These are phyloP conservation scores for Cytauxzoon felis DNA, from an alignment of 169 alveolate species.

Conservation along the genomic window DNA sequence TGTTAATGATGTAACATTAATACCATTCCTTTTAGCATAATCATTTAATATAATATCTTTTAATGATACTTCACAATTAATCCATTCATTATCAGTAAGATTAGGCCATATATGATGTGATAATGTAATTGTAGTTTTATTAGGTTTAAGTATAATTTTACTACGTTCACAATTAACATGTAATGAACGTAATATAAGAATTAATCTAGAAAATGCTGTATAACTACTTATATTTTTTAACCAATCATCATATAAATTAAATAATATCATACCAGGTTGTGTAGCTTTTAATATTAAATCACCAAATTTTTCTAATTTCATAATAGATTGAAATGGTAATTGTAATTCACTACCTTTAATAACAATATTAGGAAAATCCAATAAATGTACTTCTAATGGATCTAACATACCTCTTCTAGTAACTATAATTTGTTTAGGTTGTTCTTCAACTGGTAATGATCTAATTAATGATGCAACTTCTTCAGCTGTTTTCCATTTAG, in stretches of 20 bases:
- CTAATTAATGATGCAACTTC: constrained; percentile 99
- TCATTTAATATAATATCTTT: constrained; percentile 97
- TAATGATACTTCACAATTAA: constrained; percentile 96
- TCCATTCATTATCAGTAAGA: constrained; percentile 99
- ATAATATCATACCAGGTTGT: constrained; percentile 98
- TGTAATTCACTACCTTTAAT: constrained; percentile 98
- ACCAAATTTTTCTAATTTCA: constrained; percentile 98
- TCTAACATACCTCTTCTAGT: constrained; percentile 99
- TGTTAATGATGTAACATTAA: constrained; percentile 96
- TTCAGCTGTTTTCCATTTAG: constrained; percentile 99
- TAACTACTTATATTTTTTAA: constrained; percentile 93
- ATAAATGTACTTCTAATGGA: constrained; percentile 99
- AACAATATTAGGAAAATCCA: constrained; percentile 99
- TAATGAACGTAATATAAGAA: constrained; percentile 95
- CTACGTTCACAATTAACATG: constrained; percentile 98
- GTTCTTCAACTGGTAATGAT: constrained; percentile 99
- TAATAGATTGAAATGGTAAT: constrained; percentile 98
- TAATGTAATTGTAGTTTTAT: constrained; percentile 93
- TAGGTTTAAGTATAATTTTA: constrained; percentile 95
- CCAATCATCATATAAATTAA: constrained; percentile 99
- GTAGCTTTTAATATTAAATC: constrained; percentile 98
- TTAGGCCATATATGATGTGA: constrained; percentile 99
- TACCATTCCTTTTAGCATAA: constrained; percentile 98
- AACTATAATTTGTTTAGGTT: constrained; percentile 99
- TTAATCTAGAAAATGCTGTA: constrained; percentile 97